Base-by-base conservation (phyloP, 306 rosid genomes). In the Cicer yamashitae region DNA sequence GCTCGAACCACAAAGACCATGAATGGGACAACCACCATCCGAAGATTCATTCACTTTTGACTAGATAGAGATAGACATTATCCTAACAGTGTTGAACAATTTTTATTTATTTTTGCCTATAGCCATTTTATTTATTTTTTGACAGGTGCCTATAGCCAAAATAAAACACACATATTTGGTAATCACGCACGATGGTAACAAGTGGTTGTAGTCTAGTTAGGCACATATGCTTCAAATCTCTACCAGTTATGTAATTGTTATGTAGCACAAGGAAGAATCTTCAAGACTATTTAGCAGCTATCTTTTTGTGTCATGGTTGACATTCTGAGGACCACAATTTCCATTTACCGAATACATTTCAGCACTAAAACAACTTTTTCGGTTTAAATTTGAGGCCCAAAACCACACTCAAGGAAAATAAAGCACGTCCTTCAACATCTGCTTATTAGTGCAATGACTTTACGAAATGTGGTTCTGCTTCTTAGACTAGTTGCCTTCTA, bases 291-390 rank as follows among this genome's bases (percentile, higher is more conserved):
- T 54, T 18, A 25, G 47, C 43, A 67, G 67, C 71, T 54, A 71
- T 44, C 53, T 44, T 53, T 79, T 38, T 13, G 70, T 41, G 63
- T 34, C 46, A 65, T 65, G 81, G 77, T 83, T 81, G 82, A 81
- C 76, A 77, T 71, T 57, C 45, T 65, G 4, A 77, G 84, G 88
- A 60, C 87, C 86, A 83, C 82, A 74, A 61, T 71, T 57, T 15
- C 62, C 12, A 20, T 7, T 53, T 52, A 46, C 67, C 66, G 48
- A 74, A 77, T 69, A 75, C 56, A 22, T 80, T 75, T 82, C 46
- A 69, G 10, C 57, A 85, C 73, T 20, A 62, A 60, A 43, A 58
- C 52, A 76, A 79, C 78, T 73, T 62, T 39, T 52, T 10, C 0
- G 25, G 7, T 75, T 11, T 17, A 69, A 51, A 46, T 82, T 65